phyloP scores from a whole-genome alignment of 768 basidiomycete genomes.

The Crepidotus variabilis region DNA sequence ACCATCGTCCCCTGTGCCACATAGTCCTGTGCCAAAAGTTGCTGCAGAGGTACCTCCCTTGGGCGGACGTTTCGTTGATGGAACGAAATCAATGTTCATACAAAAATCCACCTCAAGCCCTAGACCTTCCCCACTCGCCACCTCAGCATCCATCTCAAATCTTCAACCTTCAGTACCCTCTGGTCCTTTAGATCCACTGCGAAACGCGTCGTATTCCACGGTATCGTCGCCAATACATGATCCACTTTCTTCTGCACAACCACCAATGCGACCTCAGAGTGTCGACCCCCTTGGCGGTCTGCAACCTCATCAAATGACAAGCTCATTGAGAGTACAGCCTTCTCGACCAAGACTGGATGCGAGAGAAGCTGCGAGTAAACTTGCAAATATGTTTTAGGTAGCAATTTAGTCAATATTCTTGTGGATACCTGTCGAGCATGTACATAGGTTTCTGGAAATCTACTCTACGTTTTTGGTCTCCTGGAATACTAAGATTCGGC shows the following conservation, averaged over 20 bases:
- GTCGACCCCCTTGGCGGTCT: slow-evolving; percentile 67
- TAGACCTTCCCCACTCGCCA: slow-evolving; percentile 26
- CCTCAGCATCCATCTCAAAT: slow-evolving; percentile 32
- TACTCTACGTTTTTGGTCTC: background rate
- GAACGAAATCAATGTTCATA: slow-evolving; percentile 80
- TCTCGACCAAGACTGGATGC: slow-evolving; percentile 77
- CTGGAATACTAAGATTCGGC: background rate
- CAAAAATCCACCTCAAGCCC: slow-evolving; percentile 36
- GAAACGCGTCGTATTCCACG: slow-evolving; percentile 28
- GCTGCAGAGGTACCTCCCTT: slow-evolving; percentile 45
- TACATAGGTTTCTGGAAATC: background rate
- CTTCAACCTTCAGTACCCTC: slow-evolving; percentile 14
- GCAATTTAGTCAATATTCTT: background rate
- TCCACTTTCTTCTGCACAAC: slow-evolving; percentile 15
- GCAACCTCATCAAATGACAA: slow-evolving; percentile 62
- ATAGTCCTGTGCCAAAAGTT: slow-evolving; percentile 23
- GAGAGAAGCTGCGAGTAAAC: slow-evolving; percentile 81
- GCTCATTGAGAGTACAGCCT: slow-evolving; percentile 70
- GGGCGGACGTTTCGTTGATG: slow-evolving; percentile 66
- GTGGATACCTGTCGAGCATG: background rate
- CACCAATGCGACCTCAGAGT: slow-evolving; percentile 22
- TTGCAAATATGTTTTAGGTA: slow-evolving; percentile 80
- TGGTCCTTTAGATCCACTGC: slow-evolving; percentile 32
- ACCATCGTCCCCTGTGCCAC: slow-evolving; percentile 42
- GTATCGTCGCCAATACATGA: slow-evolving; percentile 29